Evolutionary conservation across 768 basidiomycete genomes (phyloP).

Genomic region (Serendipita sp.): DNA sequence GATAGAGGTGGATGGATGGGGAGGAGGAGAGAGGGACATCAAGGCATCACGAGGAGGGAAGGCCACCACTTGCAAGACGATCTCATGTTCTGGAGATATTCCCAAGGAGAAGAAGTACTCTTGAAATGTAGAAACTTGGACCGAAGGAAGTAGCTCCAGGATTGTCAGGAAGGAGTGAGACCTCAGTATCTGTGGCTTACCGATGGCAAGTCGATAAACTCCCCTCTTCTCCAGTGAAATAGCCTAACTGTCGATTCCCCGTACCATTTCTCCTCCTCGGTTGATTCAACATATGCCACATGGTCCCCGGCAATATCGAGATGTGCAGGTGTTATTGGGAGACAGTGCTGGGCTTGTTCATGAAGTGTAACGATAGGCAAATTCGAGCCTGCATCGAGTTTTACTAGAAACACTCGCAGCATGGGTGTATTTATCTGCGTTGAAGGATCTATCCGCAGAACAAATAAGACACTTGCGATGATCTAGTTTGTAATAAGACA

Average conservation of each 20-base stretch:
- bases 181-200: not conserved
- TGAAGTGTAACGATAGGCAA: not conserved
- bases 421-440: not conserved
- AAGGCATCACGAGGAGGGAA: not conserved
- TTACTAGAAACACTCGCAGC: not conserved
- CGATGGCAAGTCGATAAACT: not conserved
- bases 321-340: not conserved
- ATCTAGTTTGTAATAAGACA: too few species aligned
- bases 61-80: not conserved
- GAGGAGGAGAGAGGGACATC: not conserved
- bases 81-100: not conserved
- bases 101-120: not conserved
- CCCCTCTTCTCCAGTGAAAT: not conserved
- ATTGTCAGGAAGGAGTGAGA: not conserved
- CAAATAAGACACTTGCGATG: too few species aligned
- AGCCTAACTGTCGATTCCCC: not conserved
- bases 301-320: not conserved
- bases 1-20: not conserved
- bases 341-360: not conserved
- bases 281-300: not conserved
- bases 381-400: not conserved
- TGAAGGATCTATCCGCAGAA: not conserved
- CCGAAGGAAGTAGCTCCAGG: not conserved
- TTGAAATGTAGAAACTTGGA: not conserved
- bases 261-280: not conserved